Conservation (phyloP, 768 basidiomycete species). For the Pulveroboletus sp. region DNA sequence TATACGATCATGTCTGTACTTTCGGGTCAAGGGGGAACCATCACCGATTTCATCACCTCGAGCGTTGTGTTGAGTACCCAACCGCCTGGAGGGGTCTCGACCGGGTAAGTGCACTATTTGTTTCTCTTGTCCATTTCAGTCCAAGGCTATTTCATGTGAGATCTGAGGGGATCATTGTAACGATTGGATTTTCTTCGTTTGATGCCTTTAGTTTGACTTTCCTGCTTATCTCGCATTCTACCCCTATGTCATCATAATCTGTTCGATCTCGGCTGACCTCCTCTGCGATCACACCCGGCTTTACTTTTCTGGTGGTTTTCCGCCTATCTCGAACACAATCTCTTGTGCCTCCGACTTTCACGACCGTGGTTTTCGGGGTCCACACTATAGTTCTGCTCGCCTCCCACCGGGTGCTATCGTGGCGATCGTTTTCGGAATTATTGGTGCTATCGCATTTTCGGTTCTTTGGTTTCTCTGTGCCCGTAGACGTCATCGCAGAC, state of each 20-base stretch:
- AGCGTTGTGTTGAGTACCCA: slow-evolving; percentile 24
- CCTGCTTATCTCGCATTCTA: slow-evolving; percentile 4
- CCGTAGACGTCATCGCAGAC: slow-evolving; percentile 25
- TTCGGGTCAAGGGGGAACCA: slow-evolving; percentile 9
- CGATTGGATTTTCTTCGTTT: slow-evolving; percentile 5
- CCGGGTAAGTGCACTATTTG: slow-evolving; percentile 15
- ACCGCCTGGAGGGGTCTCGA: background rate
- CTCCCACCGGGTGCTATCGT: slow-evolving; percentile 23
- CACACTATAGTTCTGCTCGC: slow-evolving; percentile 2
- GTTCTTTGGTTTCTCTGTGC: slow-evolving; percentile 31
- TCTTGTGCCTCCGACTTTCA: background rate
- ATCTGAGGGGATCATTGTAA: slow-evolving; percentile 9
- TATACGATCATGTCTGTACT: slow-evolving; percentile 17
- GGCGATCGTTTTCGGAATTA: slow-evolving; percentile 23
- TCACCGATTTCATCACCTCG: slow-evolving; percentile 18
- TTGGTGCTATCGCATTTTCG: slow-evolving; percentile 24
- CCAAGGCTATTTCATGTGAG: background rate
- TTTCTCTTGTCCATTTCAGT: background rate
- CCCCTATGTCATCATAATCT: slow-evolving; percentile 18
- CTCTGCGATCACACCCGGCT: slow-evolving; percentile 12
- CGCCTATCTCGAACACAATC: slow-evolving; percentile 5
- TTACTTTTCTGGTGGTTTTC: slow-evolving; percentile 8
- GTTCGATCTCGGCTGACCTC: slow-evolving; percentile 15
- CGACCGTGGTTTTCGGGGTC: slow-evolving; percentile 5
- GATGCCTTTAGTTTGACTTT: slow-evolving; percentile 3